Evolutionary conservation across 805 yeast species (phyloP).

Genomic region (Ogataea chonburiensis): DNA sequence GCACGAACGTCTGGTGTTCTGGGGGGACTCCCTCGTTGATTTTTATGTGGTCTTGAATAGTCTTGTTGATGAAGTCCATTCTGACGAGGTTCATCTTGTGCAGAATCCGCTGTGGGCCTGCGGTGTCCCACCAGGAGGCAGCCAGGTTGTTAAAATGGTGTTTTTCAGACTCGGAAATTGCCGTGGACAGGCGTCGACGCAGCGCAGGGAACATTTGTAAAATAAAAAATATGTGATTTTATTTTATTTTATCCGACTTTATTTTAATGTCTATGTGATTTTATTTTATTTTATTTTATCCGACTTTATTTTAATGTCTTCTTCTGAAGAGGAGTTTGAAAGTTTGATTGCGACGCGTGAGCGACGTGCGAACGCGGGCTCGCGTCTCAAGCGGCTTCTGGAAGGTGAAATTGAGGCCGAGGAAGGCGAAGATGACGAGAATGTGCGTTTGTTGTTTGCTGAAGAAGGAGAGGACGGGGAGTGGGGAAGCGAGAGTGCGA

Average conservation of each 20-base stretch:
- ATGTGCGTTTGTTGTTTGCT: slow-evolving; percentile 66
- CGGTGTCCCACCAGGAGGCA: slow-evolving; percentile 96
- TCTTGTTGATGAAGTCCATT: slow-evolving; percentile 78
- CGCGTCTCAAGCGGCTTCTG: slow-evolving; percentile 68
- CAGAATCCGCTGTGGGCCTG: slow-evolving; percentile 89
- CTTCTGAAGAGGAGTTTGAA: slow-evolving; percentile 40
- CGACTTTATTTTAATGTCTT: no score
- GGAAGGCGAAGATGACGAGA: slow-evolving; percentile 66
- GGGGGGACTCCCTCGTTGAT: slow-evolving; percentile 40
- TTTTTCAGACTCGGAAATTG: slow-evolving; percentile 62
- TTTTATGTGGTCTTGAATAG: slow-evolving; percentile 45
- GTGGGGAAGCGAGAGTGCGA: slow-evolving; percentile 35
- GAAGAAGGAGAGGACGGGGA: slow-evolving; percentile 60
- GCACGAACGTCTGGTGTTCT: slow-evolving; percentile 57
- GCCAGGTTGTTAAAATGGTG: slow-evolving; percentile 85
- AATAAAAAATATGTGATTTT: not conserved
- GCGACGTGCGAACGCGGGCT: slow-evolving; percentile 88
- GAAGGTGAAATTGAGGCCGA: slow-evolving; percentile 50
- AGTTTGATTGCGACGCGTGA: slow-evolving; percentile 71
- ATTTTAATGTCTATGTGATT: slow-evolving; percentile 8
- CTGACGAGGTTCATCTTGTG: slow-evolving; percentile 92
- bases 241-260: not conserved
- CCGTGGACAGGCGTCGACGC: slow-evolving; percentile 9
- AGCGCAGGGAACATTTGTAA: not conserved
- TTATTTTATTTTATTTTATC: slow-evolving; percentile 1